A percentile compares a stretch with the other conserved stretches of the same genome.
phyloP scores from a whole-genome alignment of 192 early-diverging fungal genomes.

The Powellomyces hirtus region DNA sequence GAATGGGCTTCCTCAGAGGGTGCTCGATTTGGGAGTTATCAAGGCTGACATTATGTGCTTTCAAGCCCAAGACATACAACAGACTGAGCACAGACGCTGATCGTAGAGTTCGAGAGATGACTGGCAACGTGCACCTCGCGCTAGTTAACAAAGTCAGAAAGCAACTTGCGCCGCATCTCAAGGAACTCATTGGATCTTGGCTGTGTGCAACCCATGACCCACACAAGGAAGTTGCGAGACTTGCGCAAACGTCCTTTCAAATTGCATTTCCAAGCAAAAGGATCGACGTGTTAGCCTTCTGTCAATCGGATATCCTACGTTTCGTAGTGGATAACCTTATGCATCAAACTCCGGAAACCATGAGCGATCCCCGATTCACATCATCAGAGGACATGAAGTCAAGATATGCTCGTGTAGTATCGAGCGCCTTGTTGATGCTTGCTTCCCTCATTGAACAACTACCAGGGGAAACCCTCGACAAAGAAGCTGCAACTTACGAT shows the following conservation, averaged over 20 bases:
- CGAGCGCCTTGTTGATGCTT: constrained; percentile 59
- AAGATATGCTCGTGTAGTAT: constrained; percentile 66
- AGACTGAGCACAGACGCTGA: constrained; percentile 75
- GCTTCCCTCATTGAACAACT: constrained; percentile 40
- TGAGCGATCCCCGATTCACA: constrained; percentile 76
- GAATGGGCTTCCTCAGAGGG: too few relatives aligned
- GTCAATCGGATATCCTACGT: constrained; percentile 68
- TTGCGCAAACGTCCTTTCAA: constrained; percentile 68
- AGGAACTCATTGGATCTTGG: constrained; percentile 83
- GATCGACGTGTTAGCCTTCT: constrained; percentile 72
- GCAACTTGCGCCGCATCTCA: constrained; percentile 76
- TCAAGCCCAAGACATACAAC: constrained; percentile 62
- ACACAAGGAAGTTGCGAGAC: constrained; percentile 68
- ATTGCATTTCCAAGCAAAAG: constrained; percentile 81
- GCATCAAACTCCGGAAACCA: constrained; percentile 73
- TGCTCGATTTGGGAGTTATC: too few relatives aligned
- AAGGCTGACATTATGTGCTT: too few relatives aligned
- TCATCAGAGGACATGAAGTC: constrained; percentile 72
- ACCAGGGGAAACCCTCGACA: not conserved
- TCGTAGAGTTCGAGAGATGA: constrained; percentile 73
- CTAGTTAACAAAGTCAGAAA: constrained; percentile 69
- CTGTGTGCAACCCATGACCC: constrained; percentile 79
- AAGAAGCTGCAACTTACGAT: not conserved
- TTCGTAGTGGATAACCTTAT: constrained; percentile 69
- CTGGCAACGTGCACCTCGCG: constrained; percentile 63